phyloP scores from a whole-genome alignment of 768 basidiomycete species.

The Daedaleopsis nitida region DNA sequence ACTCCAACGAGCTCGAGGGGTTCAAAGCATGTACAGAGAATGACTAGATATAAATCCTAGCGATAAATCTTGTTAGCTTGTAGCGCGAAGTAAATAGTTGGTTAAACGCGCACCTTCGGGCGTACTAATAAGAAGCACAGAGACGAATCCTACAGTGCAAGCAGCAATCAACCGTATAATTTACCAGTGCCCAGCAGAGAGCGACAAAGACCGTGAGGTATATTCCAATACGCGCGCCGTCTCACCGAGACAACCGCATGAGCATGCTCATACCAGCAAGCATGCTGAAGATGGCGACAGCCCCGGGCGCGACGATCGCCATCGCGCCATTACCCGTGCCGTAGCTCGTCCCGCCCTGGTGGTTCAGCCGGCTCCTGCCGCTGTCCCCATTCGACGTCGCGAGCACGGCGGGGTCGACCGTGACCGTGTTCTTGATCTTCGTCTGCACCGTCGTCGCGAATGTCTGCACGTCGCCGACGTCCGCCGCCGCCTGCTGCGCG shows the following conservation, averaged over 20 bases:
- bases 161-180: constrained; percentile 3
- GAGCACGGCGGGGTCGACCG: constrained; percentile 53
- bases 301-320: constrained; percentile 20
- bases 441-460: constrained; percentile 61
- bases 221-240: not conserved
- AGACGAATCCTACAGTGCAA: not conserved
- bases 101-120: not conserved
- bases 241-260: constrained; percentile 17
- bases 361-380: constrained; percentile 35
- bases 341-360: constrained; percentile 24
- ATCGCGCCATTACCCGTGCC: constrained; percentile 26
- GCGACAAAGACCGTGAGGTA: not conserved
- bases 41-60: too few relatives aligned
- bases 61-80: too few relatives aligned
- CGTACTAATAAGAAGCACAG: too few relatives aligned
- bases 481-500: constrained; percentile 40
- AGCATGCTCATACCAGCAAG: constrained; percentile 17
- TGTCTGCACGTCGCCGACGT: constrained; percentile 43
- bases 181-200: not conserved
- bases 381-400: constrained; percentile 64
- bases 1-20: too few relatives aligned
- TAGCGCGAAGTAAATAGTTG: too few relatives aligned
- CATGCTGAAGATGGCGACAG: constrained; percentile 16
- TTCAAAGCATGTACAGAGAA: too few relatives aligned
- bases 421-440: constrained; percentile 53